Evolutionary conservation across 768 basidiomycete genomes (phyloP), one percentile per base, ranked within the genome.

Genomic region (Boletus edulis): DNA sequence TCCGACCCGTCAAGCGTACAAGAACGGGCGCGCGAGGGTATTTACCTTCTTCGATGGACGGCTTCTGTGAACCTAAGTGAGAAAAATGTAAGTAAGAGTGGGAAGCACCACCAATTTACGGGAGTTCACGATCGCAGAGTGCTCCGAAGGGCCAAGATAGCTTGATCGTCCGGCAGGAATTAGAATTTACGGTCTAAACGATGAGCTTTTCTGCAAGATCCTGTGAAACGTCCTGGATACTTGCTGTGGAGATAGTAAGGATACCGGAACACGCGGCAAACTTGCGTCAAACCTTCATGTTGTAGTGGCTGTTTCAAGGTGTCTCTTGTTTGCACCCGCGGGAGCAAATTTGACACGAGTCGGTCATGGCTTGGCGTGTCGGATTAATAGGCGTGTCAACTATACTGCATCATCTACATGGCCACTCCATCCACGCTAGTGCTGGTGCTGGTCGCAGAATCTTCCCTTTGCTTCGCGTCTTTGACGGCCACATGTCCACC

Each of bases 401-500:
- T 35, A 35, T 12, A 31, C 29, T 24, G 22, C 22, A 24, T 24
- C 22, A 24, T 56, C 44, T 53, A 53, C 49, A 41, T 15, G 22
- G 32, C 7, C 1, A 18, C 22, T 50, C 31, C n/a, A 43, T 44
- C 27, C 34, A 18, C 11, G 12, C 40, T 14, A 3, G 27, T 37
- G 17, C 17, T 17, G 14, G 39, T n/a, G n/a, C 40, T 29, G 49
- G 17, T 29, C 22, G n/a, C n/a, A 35, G 8, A 3, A 35, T 46
- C 53, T 18, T 44, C 42, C 17, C 10, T 35, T 9, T 20, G 37
- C 15, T 29, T 54, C 11, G n/a, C 10, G 40, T 34, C 46, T 24
- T 18, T 58, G 15, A 47, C 37, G 6, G 46, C 18, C 22, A 37
- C 17, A 41, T 51, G 57, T 6, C 48, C 52, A n/a, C 62, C 58